Conservation (phyloP, 495 filamentous ascomycete genomes). For the Penicillium cinerascens region DNA sequence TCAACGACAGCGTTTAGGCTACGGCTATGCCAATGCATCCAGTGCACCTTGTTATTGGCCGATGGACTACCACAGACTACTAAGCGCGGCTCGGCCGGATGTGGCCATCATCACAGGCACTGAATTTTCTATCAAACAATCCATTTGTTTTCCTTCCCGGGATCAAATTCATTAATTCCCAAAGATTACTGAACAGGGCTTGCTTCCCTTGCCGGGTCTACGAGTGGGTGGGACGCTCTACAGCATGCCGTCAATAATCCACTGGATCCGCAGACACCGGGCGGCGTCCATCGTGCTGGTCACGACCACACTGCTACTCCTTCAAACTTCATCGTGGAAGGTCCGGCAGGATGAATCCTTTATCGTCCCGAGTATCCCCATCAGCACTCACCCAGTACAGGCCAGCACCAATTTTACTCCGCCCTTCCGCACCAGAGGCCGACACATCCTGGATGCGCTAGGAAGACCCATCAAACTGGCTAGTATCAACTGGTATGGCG, state of each 20-base stretch:
- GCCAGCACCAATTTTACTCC: constrained; percentile 24
- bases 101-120: not conserved
- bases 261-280: constrained; percentile 2
- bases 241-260: not conserved
- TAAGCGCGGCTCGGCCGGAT: constrained; percentile 6
- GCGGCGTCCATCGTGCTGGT: not conserved
- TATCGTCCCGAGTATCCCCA: not conserved
- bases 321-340: not conserved
- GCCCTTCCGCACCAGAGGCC: constrained; percentile 50
- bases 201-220: not conserved
- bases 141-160: not conserved
- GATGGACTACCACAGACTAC: not conserved
- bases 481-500: constrained; percentile 63
- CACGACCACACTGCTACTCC: not conserved
- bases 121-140: not conserved
- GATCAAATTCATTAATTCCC: not conserved
- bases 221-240: not conserved
- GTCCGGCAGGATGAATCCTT: not conserved
- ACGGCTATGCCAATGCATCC: too few species aligned
- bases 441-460: constrained; percentile 52
- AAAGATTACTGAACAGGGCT: not conserved
- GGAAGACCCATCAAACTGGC: constrained; percentile 52
- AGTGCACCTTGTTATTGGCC: not conserved
- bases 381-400: not conserved
- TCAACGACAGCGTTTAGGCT: too few species aligned